Percentiles rank a stretch among this genome's conserved stretches.
These are phyloP conservation scores for Fusarium penzigii DNA, from an alignment of 2,329 filamentous ascomycete species.

Conservation along the genomic window DNA sequence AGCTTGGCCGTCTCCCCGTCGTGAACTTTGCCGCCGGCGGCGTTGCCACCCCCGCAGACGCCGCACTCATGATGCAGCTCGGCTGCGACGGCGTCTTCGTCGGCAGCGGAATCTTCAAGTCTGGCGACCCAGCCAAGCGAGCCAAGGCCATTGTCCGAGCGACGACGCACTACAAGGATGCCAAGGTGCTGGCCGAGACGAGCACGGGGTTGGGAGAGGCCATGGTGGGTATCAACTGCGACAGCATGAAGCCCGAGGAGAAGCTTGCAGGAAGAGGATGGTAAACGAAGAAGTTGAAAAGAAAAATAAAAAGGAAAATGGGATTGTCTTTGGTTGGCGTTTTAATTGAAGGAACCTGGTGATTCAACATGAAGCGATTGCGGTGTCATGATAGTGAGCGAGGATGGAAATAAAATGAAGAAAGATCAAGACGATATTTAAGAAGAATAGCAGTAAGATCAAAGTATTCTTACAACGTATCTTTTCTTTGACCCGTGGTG, in stretches of 20 bases:
- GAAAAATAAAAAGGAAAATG: no score
- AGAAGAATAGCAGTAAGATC: no score
- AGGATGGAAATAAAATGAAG: neutral
- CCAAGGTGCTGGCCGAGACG: constrained; percentile 82
- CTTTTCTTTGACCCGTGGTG: no score
- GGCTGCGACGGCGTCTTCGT: constrained; percentile 98
- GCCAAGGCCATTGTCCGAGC: constrained; percentile 95
- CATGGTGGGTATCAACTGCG: constrained; percentile 94
- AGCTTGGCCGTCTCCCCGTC: constrained; percentile 84
- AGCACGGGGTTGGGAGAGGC: constrained; percentile 91
- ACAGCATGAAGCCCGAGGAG: constrained; percentile 73
- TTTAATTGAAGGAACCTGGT: constrained; percentile 11
- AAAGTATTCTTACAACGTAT: no score
- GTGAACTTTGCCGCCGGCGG: constrained; percentile 99
- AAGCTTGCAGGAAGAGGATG: constrained; percentile 86
- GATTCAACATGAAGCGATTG: constrained; percentile 15
- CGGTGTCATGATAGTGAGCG: neutral
- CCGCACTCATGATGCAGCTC: constrained; percentile 96
- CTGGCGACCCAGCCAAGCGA: constrained; percentile 83
- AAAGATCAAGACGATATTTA: neutral
- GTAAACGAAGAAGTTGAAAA: constrained; percentile 49
- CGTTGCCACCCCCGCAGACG: constrained; percentile 97
- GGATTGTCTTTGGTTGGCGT: neutral
- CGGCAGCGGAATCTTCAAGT: constrained; percentile 96
- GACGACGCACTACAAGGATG: constrained; percentile 85